phyloP scores from a whole-genome alignment of 305 asterid genomes.

The Fraxinus latifolia region DNA sequence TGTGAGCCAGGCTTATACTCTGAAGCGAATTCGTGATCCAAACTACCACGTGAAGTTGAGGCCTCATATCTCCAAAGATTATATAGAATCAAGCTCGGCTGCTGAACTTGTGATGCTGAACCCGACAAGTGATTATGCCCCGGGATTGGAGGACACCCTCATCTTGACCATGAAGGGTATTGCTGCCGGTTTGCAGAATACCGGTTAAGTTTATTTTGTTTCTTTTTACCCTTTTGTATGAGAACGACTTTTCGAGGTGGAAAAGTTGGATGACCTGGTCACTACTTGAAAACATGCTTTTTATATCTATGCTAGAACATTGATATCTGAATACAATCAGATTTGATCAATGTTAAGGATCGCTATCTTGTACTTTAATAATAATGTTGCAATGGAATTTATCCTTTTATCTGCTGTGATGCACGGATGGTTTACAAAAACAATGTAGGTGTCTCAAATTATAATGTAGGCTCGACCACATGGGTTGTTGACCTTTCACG shows the following conservation, averaged over 20 bases:
- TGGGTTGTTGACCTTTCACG: neutral
- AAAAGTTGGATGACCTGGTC: neutral
- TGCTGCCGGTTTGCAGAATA: conserved; percentile 57
- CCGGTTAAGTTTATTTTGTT: conserved; percentile 32
- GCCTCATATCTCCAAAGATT: conserved; percentile 47
- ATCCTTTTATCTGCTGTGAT: neutral
- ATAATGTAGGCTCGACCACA: neutral
- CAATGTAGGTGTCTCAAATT: neutral
- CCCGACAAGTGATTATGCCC: conserved; percentile 56
- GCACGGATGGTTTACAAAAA: neutral
- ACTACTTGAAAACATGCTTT: neutral
- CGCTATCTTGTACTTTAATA: neutral
- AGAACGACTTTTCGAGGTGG: neutral
- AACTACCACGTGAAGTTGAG: conserved; percentile 40
- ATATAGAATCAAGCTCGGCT: conserved; percentile 38
- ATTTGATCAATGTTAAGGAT: neutral
- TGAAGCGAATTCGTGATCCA: conserved; percentile 47
- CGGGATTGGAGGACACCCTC: conserved; percentile 54
- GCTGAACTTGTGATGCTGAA: conserved; percentile 49
- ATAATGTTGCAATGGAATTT: neutral
- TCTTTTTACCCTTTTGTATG: neutral
- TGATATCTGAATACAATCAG: neutral
- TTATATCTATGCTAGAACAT: neutral
- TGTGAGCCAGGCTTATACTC: conserved; percentile 50
- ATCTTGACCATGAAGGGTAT: conserved; percentile 62